Conservation (phyloP, 371 early-diverging fungal species). For the Enterocytospora artemiae region DNA sequence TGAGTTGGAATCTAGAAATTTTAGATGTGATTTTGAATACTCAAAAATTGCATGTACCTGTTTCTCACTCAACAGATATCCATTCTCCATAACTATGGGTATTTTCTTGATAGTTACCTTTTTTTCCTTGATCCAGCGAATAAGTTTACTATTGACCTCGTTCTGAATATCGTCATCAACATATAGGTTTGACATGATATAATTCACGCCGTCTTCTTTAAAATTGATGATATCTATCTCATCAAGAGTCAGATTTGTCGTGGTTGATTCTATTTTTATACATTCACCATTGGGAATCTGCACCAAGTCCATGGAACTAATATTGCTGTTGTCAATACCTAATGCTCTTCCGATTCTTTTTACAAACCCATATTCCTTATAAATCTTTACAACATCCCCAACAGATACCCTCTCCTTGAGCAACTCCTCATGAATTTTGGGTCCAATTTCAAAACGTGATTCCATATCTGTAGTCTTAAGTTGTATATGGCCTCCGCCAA, state of each 20-base stretch:
- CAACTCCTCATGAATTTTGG: slow-evolving; percentile 86
- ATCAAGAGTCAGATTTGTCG: slow-evolving; percentile 87
- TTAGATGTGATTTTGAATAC: neutral
- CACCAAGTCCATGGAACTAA: slow-evolving; percentile 76
- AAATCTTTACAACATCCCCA: slow-evolving; percentile 87
- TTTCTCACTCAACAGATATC: slow-evolving; percentile 69
- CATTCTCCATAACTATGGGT: slow-evolving; percentile 91
- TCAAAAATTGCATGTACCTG: neutral
- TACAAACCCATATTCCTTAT: slow-evolving; percentile 91
- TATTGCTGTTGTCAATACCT: slow-evolving; percentile 64
- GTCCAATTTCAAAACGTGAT: slow-evolving; percentile 89
- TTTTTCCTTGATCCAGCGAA: slow-evolving; percentile 93
- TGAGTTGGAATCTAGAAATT: neutral
- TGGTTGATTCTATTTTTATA: slow-evolving; percentile 80
- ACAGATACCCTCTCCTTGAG: slow-evolving; percentile 88
- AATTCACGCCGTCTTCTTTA: slow-evolving; percentile 74
- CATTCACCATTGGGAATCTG: slow-evolving; percentile 83
- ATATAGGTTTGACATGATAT: neutral
- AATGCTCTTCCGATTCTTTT: slow-evolving; percentile 85
- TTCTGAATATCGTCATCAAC: slow-evolving; percentile 84
- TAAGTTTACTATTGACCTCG: slow-evolving; percentile 87
- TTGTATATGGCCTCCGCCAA: slow-evolving; percentile 80
- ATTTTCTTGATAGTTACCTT: slow-evolving; percentile 92
- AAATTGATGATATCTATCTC: slow-evolving; percentile 87
- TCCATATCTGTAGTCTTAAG: slow-evolving; percentile 99